phyloP scores from a whole-genome alignment of 441 rosid genomes.

The Croton laevigatus region DNA sequence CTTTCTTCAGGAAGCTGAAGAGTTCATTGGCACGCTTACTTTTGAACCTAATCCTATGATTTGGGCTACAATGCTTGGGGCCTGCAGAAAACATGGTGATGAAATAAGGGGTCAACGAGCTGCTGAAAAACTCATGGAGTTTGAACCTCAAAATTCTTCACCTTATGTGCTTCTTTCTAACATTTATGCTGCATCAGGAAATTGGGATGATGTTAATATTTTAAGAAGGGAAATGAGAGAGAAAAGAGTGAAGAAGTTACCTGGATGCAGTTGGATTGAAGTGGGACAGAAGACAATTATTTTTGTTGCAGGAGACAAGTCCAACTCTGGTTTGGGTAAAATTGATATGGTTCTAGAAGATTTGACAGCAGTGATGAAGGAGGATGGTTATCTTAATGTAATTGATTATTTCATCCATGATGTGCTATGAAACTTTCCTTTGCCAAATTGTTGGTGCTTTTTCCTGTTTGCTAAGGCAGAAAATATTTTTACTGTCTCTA shows the following conservation, averaged over 20 bases:
- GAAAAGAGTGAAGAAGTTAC: constrained; percentile 67
- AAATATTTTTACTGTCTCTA: not conserved
- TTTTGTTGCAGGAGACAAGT: constrained; percentile 75
- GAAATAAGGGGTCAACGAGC: constrained; percentile 64
- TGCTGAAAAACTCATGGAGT: constrained; percentile 69
- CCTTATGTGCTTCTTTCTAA: constrained; percentile 80
- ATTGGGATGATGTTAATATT: constrained; percentile 68
- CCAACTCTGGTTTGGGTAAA: constrained; percentile 44
- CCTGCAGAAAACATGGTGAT: constrained; percentile 84
- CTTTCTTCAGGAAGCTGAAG: constrained; percentile 70
- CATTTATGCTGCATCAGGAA: constrained; percentile 79
- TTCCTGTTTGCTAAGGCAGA: too few species aligned
- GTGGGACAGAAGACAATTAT: constrained; percentile 49
- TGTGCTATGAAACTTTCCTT: constrained; percentile 16
- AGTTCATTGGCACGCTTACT: constrained; percentile 51
- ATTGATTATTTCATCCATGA: constrained; percentile 29
- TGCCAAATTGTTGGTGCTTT: not conserved
- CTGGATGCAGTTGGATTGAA: constrained; percentile 87
- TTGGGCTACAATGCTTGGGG: constrained; percentile 88
- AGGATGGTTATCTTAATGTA: constrained; percentile 21
- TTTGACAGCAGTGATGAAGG: constrained; percentile 46
- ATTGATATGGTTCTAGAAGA: constrained; percentile 41
- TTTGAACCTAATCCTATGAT: constrained; percentile 69
- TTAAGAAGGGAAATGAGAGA: constrained; percentile 78
- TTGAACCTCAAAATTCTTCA: constrained; percentile 76